Base-by-base conservation (phyloP, 352 stramenopile species). In the Pythium coloratum region DNA sequence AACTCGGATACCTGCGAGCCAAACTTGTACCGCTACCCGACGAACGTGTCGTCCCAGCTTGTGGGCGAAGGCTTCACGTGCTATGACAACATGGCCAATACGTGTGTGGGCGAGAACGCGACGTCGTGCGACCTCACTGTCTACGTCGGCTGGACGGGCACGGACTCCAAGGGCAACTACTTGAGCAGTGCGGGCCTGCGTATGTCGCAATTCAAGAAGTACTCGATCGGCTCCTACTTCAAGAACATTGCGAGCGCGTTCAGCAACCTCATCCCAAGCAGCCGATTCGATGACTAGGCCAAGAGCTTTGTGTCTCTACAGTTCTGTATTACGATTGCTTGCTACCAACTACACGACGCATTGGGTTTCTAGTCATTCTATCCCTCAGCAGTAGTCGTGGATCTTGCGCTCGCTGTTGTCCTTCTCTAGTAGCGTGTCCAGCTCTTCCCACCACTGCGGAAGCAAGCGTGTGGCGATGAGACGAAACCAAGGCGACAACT, bases 401-500 rank as follows among this genome's bases (percentile, higher is more conserved):
- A 92, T 90, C 51, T 79, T 75, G 66, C 66, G 80, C 47, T 82
- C 71, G 9, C 59, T 9, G 53, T 69, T 86, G 66, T 88, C 81
- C 20, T 86, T 78, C 32, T 76, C 69, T 14, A 93, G 61, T 55
- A 92, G 64, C 55, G 62, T 53, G 42, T 94, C 81, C 34, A 94
- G 66, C 30, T 92, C 80, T 33, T 87, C 72, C 83, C 86, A 94
- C 86, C 85, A 94, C 26, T 68, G 57, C 24, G 84, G 86, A 62
- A 96, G 67, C 64, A 93, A 62, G 14, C 80, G 78, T 16, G 78
- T 75, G 14, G 81, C 81, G 64, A 96, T 94, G 42, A 94, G 73
- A 28, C 78, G 77, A 69, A 96, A 96, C 88, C 88, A 96, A n/a
- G 88, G 88, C 13, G 87, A 94, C 16, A 94, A 69, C 59, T 86